Base-by-base conservation (phyloP, 164 flowering plant genomes). In the Annona cherimola region DNA sequence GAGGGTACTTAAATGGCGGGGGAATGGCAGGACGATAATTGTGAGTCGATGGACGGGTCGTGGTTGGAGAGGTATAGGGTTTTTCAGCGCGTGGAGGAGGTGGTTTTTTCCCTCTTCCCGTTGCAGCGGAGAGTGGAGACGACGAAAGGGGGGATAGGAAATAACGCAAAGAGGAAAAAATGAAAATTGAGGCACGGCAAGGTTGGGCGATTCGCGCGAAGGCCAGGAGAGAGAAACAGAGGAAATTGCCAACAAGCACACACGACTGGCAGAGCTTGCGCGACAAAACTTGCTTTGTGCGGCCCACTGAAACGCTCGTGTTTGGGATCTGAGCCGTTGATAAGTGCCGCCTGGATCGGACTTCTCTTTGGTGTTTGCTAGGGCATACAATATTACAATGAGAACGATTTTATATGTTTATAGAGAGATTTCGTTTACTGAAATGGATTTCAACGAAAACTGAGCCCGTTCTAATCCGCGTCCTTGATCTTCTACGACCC, bases 1-100 rank as follows among this genome's bases (percentile, higher is more conserved):
- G 60, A 42, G 18, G 59, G 64, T 63, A 63, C 69, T 63, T 35
- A 69, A 8, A 63, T 19, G 63, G 42, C n/a, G 54, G 65, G 62
- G 26, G 26, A 55, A 20, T 20, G 50, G 72, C 71, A 45, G 35
- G 54, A 63, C 19, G 19, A 26, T 63, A 64, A 16, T 54, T 19
- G 54, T 0, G 18, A 39, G 20, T 12, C 44, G 68, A 68, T 45
- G 59, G 43, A 26, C 16, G 45, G 39, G 42, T 11, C 14, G 9
- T 50, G 4, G 57, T 50, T 50, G 9, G 57, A 16, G 14, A 50
- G 57, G 57, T 50, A 26, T 50, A 50, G 57, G 57, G 57, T 50
- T 50, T 50, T 50, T 50, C 57, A 16, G 57, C 57, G 9, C 9
- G 57, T 9, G 57, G 57, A 50, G 57, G 14, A 50, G 57, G 57